Base-by-base conservation (phyloP, 441 rosid genomes). In the Melastoma candidum region DNA sequence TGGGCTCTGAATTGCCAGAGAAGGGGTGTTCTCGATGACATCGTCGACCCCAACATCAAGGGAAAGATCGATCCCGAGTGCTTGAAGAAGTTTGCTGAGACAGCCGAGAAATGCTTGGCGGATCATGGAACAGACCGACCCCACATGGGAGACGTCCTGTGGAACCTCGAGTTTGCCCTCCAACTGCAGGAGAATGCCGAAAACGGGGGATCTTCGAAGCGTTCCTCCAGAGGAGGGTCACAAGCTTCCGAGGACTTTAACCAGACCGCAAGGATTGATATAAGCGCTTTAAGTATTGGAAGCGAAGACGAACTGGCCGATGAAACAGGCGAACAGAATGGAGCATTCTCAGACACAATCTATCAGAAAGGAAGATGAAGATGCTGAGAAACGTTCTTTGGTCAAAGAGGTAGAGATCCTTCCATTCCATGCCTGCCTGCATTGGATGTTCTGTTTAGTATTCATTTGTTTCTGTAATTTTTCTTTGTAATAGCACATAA, bases 111-210 rank as follows among this genome's bases (percentile, higher is more conserved):
- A 49, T 86, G 86, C 64, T 51, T 85, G 50, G 54, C 68, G 1
- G 90, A 85, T 4, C 48, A 59, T 0, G 90, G 90, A 48, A 7
- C 54, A 0, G 81, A 81, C 0, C 76, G 95, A 1, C 90, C 90
- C n/a, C 52, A 73, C 25, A 85, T 83, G 95, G 90, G 90, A 0
- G 95, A 85, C 44, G 84, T 79, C 7, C 41, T 79, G 39, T 81
- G 95, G 88, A 85, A 85, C 26, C 83, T 85, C 9, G 90, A 85
- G 58, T 77, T 74, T 55, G 80, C 83, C 3, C 79, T 81, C 14
- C 86, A 86, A 51, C 39, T 86, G 53, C 86, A 81, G 56, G 79
- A 75, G 57, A 75, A 53, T 0, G 50, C 77, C 3, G 81, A 78
- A 3, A 75, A 70, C 11, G 41, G 41, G 1, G 41, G 41, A 6